Percentiles rank a stretch among this genome's conserved stretches.
phyloP scores from a whole-genome alignment of 371 early-diverging fungal species.

The Quaeritorhiza haematococci region DNA sequence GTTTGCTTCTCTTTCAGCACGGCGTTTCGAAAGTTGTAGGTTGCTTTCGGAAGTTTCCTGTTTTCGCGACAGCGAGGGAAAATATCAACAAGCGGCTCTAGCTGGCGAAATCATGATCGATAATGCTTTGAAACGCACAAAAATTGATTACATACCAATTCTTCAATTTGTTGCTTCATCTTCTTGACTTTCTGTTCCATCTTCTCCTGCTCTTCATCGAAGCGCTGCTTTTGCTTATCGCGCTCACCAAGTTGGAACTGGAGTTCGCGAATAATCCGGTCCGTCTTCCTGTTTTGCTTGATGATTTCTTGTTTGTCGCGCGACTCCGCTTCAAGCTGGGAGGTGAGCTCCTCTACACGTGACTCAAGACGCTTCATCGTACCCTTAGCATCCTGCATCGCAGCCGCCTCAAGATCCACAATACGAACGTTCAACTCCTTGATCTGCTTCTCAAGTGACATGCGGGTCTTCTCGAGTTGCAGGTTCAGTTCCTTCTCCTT shows the following conservation, averaged over 20 bases:
- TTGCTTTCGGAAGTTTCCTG: slow-evolving; percentile 62
- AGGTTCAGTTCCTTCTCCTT: slow-evolving; percentile 60
- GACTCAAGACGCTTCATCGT: slow-evolving; percentile 48
- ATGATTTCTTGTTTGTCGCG: slow-evolving; percentile 54
- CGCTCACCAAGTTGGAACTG: slow-evolving; percentile 72
- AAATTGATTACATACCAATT: slow-evolving; percentile 46
- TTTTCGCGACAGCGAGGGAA: no score
- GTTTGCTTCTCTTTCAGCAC: slow-evolving; percentile 67
- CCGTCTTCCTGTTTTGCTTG: slow-evolving; percentile 59
- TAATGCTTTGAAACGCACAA: slow-evolving; percentile 4
- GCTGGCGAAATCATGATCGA: background rate
- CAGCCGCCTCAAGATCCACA: slow-evolving; percentile 65
- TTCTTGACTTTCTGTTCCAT: slow-evolving; percentile 60
- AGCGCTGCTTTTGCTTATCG: slow-evolving; percentile 63
- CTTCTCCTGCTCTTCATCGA: slow-evolving; percentile 68
- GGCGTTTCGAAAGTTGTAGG: slow-evolving; percentile 65
- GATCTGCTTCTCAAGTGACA: slow-evolving; percentile 68
- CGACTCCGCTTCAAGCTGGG: slow-evolving; percentile 60
- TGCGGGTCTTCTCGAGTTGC: slow-evolving; percentile 59
- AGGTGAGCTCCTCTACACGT: slow-evolving; percentile 60
- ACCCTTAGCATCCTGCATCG: slow-evolving; percentile 46
- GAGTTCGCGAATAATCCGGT: slow-evolving; percentile 73
- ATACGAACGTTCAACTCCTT: slow-evolving; percentile 69
- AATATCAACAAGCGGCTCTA: slow-evolving; percentile 3
- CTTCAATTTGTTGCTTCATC: slow-evolving; percentile 63